Conservation (phyloP, 2,329 filamentous ascomycete genomes). For the Penicillium sp. region DNA sequence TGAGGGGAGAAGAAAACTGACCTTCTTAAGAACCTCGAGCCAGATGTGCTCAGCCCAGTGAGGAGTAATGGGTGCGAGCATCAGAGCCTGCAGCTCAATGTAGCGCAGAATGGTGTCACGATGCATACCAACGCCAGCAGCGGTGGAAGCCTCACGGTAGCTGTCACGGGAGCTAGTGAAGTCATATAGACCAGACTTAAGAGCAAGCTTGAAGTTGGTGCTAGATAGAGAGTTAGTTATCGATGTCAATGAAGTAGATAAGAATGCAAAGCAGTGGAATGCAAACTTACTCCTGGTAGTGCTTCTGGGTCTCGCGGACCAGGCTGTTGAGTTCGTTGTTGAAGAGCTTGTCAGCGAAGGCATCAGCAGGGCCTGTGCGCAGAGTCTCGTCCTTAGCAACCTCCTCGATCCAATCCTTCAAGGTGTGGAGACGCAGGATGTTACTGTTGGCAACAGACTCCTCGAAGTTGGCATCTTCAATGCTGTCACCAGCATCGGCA, state of each 20-base stretch:
- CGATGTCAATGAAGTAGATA: background rate
- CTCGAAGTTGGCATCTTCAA: slow-evolving; percentile 96
- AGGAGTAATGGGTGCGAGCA: slow-evolving; percentile 80
- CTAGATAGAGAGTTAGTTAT: slow-evolving; percentile 32
- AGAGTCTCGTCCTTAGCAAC: slow-evolving; percentile 71
- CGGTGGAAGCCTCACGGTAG: slow-evolving; percentile 79
- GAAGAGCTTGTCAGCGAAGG: slow-evolving; percentile 85
- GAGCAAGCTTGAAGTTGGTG: slow-evolving; percentile 80
- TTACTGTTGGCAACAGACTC: slow-evolving; percentile 90
- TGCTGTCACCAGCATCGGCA: slow-evolving; percentile 90
- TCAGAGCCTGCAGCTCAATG: slow-evolving; percentile 79
- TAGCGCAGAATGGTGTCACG: slow-evolving; percentile 75
- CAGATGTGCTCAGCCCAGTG: slow-evolving; percentile 96
- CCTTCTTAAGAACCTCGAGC: slow-evolving; percentile 81
- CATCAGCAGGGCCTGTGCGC: slow-evolving; percentile 70
- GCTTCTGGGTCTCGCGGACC: slow-evolving; percentile 72
- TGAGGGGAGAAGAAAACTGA: slow-evolving; percentile 17
- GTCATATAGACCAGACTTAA: slow-evolving; percentile 86
- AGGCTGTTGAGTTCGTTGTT: slow-evolving; percentile 88
- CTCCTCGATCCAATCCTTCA: slow-evolving; percentile 92
- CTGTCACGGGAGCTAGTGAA: slow-evolving; percentile 84
- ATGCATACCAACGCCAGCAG: slow-evolving; percentile 82
- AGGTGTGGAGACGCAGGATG: slow-evolving; percentile 78
- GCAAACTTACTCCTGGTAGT: slow-evolving; percentile 66
- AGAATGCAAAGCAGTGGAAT: background rate